These are phyloP conservation scores for Russula emetica DNA, from an alignment of 768 basidiomycete species.

Conservation along the genomic window DNA sequence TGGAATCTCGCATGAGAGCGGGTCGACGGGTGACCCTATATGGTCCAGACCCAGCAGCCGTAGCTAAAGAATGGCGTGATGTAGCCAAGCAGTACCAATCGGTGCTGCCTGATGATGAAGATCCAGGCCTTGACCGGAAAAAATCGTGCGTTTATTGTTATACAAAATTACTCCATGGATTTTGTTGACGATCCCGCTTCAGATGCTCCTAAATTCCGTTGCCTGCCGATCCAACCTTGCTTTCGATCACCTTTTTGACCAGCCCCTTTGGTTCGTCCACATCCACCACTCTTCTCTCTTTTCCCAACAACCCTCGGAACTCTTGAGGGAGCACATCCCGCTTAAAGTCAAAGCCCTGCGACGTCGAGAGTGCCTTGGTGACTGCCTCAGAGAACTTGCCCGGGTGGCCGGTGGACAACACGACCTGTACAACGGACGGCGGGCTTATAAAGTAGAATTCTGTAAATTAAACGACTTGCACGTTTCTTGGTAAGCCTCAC, in stretches of 20 bases:
- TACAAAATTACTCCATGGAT: background rate
- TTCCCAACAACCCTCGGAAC: slow-evolving; percentile 74
- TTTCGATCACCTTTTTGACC: slow-evolving; percentile 70
- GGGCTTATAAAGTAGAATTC: slow-evolving; percentile 38
- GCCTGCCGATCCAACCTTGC: slow-evolving; percentile 24
- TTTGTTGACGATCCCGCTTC: slow-evolving; percentile 2
- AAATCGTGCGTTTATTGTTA: slow-evolving; percentile 2
- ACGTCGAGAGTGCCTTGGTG: slow-evolving; percentile 60
- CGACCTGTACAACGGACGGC: slow-evolving; percentile 55
- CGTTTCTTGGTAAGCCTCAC: slow-evolving; percentile 38
- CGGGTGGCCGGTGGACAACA: slow-evolving; percentile 93
- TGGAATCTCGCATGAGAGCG: slow-evolving; percentile 18
- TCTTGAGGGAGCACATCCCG: slow-evolving; percentile 77
- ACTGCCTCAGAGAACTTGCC: slow-evolving; percentile 97
- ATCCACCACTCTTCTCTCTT: slow-evolving; percentile 71
- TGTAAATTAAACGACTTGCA: background rate
- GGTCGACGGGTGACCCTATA: slow-evolving; percentile 2
- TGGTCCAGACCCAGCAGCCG: slow-evolving; percentile 4
- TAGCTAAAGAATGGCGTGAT: slow-evolving; percentile 18
- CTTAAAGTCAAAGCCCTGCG: slow-evolving; percentile 68
- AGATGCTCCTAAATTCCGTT: slow-evolving; percentile 6
- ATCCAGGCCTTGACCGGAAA: background rate
- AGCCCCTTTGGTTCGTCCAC: slow-evolving; percentile 67
- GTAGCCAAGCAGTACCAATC: slow-evolving; percentile 20
- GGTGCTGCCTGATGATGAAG: slow-evolving; percentile 15